phyloP scores from a whole-genome alignment of 768 basidiomycete species.

The Cystobasidium ongulense region DNA sequence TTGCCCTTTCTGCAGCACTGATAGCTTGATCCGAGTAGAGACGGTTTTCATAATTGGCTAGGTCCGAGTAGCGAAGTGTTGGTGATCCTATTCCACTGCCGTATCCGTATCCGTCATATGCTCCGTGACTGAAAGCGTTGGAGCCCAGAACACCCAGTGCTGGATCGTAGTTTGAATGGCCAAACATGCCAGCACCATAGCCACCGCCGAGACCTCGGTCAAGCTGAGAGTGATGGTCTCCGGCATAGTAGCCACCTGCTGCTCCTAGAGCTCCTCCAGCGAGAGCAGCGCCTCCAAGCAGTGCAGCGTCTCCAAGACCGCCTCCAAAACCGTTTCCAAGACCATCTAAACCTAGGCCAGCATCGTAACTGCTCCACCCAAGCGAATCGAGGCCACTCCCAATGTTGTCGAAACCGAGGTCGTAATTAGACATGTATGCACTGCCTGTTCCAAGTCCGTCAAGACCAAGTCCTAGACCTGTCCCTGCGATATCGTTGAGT shows the following conservation, averaged over 20 bases:
- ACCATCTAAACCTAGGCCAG: neutral
- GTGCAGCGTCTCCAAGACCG: neutral
- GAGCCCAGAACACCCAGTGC: slow-evolving; percentile 5
- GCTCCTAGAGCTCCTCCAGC: neutral
- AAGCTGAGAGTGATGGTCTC: neutral
- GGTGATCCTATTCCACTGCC: neutral
- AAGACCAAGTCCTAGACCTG: slow-evolving; percentile 1
- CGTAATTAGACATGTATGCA: neutral
- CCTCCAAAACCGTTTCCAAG: neutral
- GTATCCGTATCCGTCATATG: slow-evolving; percentile 2
- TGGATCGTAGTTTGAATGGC: slow-evolving; percentile 4
- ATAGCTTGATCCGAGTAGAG: slow-evolving; percentile 21
- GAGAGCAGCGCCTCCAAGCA: neutral
- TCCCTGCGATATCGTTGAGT: neutral
- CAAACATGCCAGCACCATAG: neutral
- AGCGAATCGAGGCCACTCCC: neutral
- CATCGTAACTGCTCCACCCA: slow-evolving; percentile 12
- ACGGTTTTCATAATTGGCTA: slow-evolving; percentile 19
- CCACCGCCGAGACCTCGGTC: neutral
- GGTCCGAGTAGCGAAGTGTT: slow-evolving; percentile 11
- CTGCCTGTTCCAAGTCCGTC: neutral
- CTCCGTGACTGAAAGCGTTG: neutral
- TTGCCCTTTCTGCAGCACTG: neutral
- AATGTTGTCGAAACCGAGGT: slow-evolving; percentile 8
- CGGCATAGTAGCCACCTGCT: neutral